Evolutionary conservation across 1,284 basidiomycete species (phyloP), one percentile per base, ranked within the genome.

Genomic region (Cutaneotrichosporon cyanovorans): DNA sequence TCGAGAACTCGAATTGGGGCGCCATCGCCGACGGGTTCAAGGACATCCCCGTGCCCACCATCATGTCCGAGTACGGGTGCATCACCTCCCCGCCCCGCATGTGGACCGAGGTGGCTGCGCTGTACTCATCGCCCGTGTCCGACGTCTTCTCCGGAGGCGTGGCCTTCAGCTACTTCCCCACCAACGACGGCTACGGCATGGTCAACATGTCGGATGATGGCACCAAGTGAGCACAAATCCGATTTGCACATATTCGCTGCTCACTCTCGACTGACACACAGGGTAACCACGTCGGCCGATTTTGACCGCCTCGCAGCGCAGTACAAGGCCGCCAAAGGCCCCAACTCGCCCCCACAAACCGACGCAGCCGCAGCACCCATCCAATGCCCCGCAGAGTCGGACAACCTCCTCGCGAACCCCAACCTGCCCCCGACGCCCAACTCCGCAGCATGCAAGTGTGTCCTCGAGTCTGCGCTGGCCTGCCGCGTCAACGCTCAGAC

Each of bases 11-110:
- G 28, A 66, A 77, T 74, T 59, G 76, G 78, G 51, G 62, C 37
- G 47, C 51, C 19, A 69, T 73, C 45, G 66, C 70, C 22, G 36
- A 49, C 5, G 73, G 71, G 19, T 76, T 76, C 56, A 48, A 51
- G 12, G 55, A 69, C 52, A 82, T 84, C 66, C 86, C 87, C 45
- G 79, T 91, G 20, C 80, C 81, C 1, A 85, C 86, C 5, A 92
- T 92, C 76, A 87, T 92, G 73, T 86, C 86, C 65, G 89, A 95
- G 76, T 93, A 80, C 55, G 89, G 89, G 48, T 88, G 85, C 61
- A 80, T 83, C 62, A 77, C 73, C 11, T 71, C 66, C 19, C 73
- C 75, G 18, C 80, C 83, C 36, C 82, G 87, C 58, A 72, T 81
- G 21, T 95, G 87, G 86, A 83, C 80, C 32, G 89, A 95, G 66